A percentile compares a stretch with the other conserved stretches of the same genome.
Evolutionary conservation across 192 early-diverging fungal genomes (phyloP).

Genomic region (Podochytrium sp.): DNA sequence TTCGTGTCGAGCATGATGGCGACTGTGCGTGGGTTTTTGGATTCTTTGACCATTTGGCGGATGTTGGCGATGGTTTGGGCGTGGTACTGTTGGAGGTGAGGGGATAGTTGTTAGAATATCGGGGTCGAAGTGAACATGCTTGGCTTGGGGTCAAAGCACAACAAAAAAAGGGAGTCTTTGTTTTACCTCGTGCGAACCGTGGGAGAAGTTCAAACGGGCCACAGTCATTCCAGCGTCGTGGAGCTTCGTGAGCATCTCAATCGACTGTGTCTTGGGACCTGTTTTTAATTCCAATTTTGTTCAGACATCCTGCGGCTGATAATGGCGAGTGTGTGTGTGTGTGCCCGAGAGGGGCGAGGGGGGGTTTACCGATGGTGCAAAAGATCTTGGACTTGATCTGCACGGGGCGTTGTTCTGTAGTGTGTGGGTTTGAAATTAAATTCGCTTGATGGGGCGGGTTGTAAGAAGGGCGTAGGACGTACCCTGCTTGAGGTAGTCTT

Average conservation of each 20-base stretch:
- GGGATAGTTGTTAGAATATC: background rate
- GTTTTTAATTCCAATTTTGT: too few relatives aligned
- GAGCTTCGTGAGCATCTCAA: conserved; percentile 51
- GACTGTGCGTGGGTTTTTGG: conserved; percentile 45
- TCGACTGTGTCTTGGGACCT: conserved; percentile 59
- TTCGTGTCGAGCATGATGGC: conserved; percentile 64
- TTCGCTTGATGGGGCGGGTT: too few relatives aligned
- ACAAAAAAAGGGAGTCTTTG: background rate
- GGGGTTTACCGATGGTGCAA: conserved; percentile 52
- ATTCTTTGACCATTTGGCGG: conserved; percentile 38
- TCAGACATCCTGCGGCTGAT: too few relatives aligned
- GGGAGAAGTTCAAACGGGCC: conserved; percentile 62
- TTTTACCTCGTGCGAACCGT: conserved; percentile 56
- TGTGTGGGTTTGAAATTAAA: too few relatives aligned
- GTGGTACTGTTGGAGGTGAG: conserved; percentile 47
- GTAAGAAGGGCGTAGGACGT: too few relatives aligned
- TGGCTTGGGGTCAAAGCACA: background rate
- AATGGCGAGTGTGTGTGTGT: too few relatives aligned
- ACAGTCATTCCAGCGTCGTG: conserved; percentile 59
- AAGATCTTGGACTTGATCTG: conserved; percentile 60
- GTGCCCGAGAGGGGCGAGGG: background rate
- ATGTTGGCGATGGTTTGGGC: conserved; percentile 51
- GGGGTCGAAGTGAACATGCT: background rate
- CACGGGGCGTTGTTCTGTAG: background rate
- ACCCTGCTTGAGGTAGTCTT: too few relatives aligned